Evolutionary conservation across 164 flowering plant genomes (phyloP).

Genomic region (Cinnamomum micranthum): DNA sequence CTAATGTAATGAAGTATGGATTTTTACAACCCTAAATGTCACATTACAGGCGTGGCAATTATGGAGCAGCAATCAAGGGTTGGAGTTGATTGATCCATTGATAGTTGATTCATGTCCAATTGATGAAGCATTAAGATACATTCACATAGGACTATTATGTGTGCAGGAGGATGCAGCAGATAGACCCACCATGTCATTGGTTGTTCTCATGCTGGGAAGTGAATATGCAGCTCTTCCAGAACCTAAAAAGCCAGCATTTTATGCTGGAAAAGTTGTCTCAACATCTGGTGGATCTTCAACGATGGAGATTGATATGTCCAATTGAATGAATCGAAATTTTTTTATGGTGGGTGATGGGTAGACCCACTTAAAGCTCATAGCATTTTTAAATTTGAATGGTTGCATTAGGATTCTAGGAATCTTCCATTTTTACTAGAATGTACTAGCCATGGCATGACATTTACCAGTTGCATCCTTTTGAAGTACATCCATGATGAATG

Average conservation of each 20-base stretch:
- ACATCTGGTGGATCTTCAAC: constrained; percentile 3
- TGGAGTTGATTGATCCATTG: constrained; percentile 10
- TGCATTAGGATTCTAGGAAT: neutral
- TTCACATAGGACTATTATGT: constrained; percentile 9
- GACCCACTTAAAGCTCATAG: neutral
- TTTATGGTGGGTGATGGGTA: neutral
- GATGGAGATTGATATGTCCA: neutral
- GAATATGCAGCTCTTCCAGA: neutral
- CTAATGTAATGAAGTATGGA: neutral
- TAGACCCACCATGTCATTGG: constrained; percentile 8
- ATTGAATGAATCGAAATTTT: neutral
- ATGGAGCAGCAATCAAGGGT: neutral
- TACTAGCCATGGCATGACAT: no score
- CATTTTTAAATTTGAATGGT: neutral
- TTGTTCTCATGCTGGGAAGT: constrained; percentile 5
- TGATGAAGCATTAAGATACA: constrained; percentile 10
- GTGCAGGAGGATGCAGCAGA: constrained; percentile 12
- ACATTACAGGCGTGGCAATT: constrained; percentile 10
- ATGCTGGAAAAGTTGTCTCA: neutral
- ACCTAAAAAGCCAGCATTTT: constrained; percentile 6
- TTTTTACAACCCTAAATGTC: neutral
- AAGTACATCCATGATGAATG: no score
- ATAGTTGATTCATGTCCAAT: neutral
- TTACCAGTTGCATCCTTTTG: no score
- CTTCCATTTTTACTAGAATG: no score